Evolutionary conservation across 1,284 basidiomycete species (phyloP).

Genomic region (Cerioporus squamosus): DNA sequence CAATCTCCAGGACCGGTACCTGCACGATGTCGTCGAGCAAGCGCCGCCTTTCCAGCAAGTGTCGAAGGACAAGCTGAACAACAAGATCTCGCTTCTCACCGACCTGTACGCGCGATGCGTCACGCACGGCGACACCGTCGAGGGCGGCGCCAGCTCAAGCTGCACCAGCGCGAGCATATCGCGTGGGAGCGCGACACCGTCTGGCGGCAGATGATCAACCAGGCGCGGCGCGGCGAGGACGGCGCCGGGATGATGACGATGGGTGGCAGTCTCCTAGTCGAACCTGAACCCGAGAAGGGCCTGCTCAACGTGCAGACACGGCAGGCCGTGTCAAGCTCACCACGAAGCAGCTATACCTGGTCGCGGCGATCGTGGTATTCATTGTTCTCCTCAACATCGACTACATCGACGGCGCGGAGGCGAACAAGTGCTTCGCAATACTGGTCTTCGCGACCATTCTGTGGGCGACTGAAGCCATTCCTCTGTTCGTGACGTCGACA

Average conservation of each 20-base stretch:
- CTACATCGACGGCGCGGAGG: slow-evolving; percentile 71
- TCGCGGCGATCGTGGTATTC: slow-evolving; percentile 64
- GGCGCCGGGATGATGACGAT: slow-evolving; percentile 42
- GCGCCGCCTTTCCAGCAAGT: slow-evolving; percentile 70
- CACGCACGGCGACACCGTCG: slow-evolving; percentile 71
- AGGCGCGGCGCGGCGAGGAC: slow-evolving; percentile 71
- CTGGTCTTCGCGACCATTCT: slow-evolving; percentile 91
- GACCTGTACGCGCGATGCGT: slow-evolving; percentile 89
- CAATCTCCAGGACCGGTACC: slow-evolving; percentile 83
- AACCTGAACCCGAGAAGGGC: slow-evolving; percentile 55
- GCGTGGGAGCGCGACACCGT: slow-evolving; percentile 96
- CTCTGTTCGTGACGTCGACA: slow-evolving; percentile 94
- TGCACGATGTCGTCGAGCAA: slow-evolving; percentile 76
- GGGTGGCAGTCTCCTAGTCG: slow-evolving; percentile 56
- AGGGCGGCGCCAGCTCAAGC: slow-evolving; percentile 81
- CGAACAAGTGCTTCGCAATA: slow-evolving; percentile 92
- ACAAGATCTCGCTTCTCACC: slow-evolving; percentile 65
- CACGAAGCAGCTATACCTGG: slow-evolving; percentile 61
- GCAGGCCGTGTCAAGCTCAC: slow-evolving; percentile 70
- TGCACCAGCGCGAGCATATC: slow-evolving; percentile 91
- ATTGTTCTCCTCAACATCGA: slow-evolving; percentile 62
- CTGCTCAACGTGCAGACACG: slow-evolving; percentile 59
- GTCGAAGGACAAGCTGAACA: slow-evolving; percentile 70
- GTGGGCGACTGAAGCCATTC: slow-evolving; percentile 98
- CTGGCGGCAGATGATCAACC: slow-evolving; percentile 97